phyloP scores from a whole-genome alignment of 768 basidiomycete species.

The Terana coerulea region DNA sequence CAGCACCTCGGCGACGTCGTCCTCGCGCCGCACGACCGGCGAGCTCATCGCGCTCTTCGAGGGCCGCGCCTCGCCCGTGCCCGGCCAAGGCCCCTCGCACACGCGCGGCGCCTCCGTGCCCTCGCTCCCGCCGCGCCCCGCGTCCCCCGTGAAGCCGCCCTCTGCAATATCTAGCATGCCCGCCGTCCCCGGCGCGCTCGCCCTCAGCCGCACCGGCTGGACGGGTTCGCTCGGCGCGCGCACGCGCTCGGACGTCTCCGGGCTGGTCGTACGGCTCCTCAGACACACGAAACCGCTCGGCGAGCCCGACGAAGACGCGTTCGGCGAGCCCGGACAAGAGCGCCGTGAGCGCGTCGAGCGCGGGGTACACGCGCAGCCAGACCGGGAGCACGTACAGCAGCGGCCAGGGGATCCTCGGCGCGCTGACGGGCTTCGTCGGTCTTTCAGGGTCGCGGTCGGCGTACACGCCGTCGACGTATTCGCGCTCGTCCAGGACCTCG shows the following conservation, averaged over 20 bases:
- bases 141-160: too few relatives aligned
- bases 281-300: too few relatives aligned
- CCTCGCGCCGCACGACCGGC: conserved; percentile 4
- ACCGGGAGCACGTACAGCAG: neutral
- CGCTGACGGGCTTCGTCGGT: neutral
- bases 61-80: neutral
- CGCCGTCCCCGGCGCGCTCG: neutral
- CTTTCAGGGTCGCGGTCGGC: neutral
- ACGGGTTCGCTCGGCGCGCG: too few relatives aligned
- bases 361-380: too few relatives aligned
- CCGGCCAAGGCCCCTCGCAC: neutral
- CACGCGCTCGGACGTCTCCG: too few relatives aligned
- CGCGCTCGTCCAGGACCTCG: neutral
- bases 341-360: too few relatives aligned
- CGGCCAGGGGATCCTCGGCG: neutral
- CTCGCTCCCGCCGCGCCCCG: too few relatives aligned
- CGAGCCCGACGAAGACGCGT: too few relatives aligned
- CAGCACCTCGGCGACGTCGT: neutral
- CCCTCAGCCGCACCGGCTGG: neutral
- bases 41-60: conserved; percentile 13
- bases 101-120: neutral
- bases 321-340: too few relatives aligned
- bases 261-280: conserved; percentile 6
- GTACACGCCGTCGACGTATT: neutral
- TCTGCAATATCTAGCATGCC: too few relatives aligned